Percentiles rank a stretch among this genome's conserved stretches.
Evolutionary conservation across 352 stramenopile species (phyloP).

Genomic region (Phytophthora agathidicida): DNA sequence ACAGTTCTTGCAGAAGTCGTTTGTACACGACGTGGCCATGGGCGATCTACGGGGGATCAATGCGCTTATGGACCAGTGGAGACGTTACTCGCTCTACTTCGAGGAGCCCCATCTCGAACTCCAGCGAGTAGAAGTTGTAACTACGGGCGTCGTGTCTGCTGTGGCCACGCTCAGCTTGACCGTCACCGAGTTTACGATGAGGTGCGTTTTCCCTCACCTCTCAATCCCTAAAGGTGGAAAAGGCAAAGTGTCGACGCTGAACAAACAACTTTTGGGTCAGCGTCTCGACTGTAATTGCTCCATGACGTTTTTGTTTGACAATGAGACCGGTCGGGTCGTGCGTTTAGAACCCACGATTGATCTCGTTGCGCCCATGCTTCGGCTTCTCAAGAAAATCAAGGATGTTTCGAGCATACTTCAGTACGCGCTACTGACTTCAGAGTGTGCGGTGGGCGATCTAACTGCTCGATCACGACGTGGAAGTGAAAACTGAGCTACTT

Average conservation of each 20-base stretch:
- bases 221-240: not conserved
- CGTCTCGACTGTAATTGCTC: constrained; percentile 18
- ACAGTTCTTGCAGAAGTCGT: constrained; percentile 9
- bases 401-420: not conserved
- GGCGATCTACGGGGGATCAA: constrained; percentile 12
- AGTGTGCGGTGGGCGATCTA: constrained; percentile 7
- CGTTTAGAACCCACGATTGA: constrained; percentile 19
- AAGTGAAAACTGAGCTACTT: not conserved
- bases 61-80: constrained; percentile 24
- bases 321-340: not conserved
- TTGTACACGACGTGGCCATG: constrained; percentile 15
- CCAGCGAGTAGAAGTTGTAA: constrained; percentile 7
- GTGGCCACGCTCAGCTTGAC: constrained; percentile 13
- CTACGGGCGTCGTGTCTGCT: constrained; percentile 7
- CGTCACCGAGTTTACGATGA: constrained; percentile 14
- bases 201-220: constrained; percentile 12
- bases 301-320: constrained; percentile 18
- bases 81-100: constrained; percentile 28
- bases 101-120: constrained; percentile 14
- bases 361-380: constrained; percentile 8
- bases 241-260: not conserved
- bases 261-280: constrained; percentile 6
- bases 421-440: constrained; percentile 6
- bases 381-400: constrained; percentile 7
- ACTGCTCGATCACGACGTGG: not conserved